Evolutionary conservation across 768 basidiomycete genomes (phyloP), one percentile per base, ranked within the genome.

Genomic region (Hemileccinum impolitum): DNA sequence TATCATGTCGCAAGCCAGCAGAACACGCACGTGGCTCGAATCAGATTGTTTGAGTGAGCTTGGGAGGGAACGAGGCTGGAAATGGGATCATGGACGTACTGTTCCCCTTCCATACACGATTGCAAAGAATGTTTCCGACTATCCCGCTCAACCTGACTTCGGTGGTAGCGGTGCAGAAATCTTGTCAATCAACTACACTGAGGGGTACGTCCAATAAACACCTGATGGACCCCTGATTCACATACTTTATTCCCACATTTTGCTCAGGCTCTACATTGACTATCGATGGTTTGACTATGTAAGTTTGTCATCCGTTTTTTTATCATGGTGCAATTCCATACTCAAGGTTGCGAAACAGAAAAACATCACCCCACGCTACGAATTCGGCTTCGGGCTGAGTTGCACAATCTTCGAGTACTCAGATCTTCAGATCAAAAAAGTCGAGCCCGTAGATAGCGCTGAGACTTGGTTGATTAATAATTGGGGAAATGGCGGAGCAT

Each of bases 361-460:
- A 66, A 78, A 84, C 53, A 89, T 91, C 53, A 75, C 75, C 0
- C 90, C 90, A 3, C 86, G 87, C 35, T 92, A 82, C 60, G 89
- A 90, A 61, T 97, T 97, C 64, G 94, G 94, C 4, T 94, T 84
- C 62, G 94, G 94, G 0, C 65, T 94, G 60, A 87, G 84, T 48
- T 97, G 95, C 71, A 87, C 94, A 32, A 77, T 69, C 3, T 97
- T 94, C 65, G 67, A 77, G 26, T 94, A 91, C 64, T 79, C 39
- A 3, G 69, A 66, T 4, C 66, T 72, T 10, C 28, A 30, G 9
- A 30, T 30, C 28, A 3, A 30, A 30, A 12, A 30, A 30, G 28
- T 30, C 11, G 28, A 30, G 28, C 2, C 3, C 11, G 11, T 9
- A 8, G 28, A 30, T 30, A 30, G 28, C 28, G 11, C 28, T 8